Base-by-base conservation (phyloP, 805 yeast species). In the Metschnikowia koreensis region DNA sequence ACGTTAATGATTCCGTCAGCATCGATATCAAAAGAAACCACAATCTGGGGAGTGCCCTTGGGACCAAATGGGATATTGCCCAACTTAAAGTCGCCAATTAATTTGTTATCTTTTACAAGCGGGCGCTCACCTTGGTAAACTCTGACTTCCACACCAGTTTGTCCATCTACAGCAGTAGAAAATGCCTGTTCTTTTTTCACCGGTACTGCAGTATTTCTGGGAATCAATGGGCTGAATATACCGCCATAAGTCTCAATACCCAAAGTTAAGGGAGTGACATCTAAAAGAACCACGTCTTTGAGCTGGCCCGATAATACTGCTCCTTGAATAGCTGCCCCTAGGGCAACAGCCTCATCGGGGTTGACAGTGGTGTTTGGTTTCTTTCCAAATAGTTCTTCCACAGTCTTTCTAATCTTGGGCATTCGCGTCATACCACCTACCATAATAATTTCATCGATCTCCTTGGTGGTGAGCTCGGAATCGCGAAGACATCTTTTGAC, bases 401-500 rank as follows among this genome's bases (percentile, higher is more conserved):
- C 93, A 7, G 83, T 74, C 38, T 76, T 76, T 54, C 90, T 73
- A 53, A 88, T 82, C 68, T 82, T 84, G 50, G 96, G 96, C 96
- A 88, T 88, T 68, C 96, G 75, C 4, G 96, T 87, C 96, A 88
- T 88, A 57, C 96, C 96, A 52, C 96, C 96, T 38, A 88, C 96
- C 41, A 88, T 66, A 41, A 88, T 81, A 31, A 88, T 82, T 66
- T 88, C 91, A 63, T 87, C 88, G 45, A 87, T 76, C 36, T 87
- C 89, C 34, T 79, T 77, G 7, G 84, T 74, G 41, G 81, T 74
- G 56, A 88, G 69, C 38, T 81, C 86, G 1, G 94, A 90, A 70
- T 88, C 96, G 60, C 81, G 79, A 43, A 88, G 66, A 40, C 94
- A 91, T 63, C 81, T 81, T 62, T 83, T 82, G 28, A 87, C 90